phyloP scores from a whole-genome alignment of 805 yeast species.

The Pichia heedii region DNA sequence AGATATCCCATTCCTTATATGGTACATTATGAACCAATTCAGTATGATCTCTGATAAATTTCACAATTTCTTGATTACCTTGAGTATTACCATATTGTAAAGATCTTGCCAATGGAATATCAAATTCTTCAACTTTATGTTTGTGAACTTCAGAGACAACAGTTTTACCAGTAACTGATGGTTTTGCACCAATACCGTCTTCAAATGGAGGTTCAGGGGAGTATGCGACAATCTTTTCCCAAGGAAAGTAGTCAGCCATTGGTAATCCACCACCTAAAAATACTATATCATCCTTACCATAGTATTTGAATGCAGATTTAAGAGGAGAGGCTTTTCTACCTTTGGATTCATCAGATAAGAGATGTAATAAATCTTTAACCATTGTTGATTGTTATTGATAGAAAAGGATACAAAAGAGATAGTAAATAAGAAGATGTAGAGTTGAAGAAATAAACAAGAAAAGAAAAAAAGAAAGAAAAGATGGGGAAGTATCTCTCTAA shows the following conservation, averaged over 20 bases:
- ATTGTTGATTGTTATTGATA: neutral
- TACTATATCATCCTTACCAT: conserved; percentile 62
- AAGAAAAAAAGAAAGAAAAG: too few species aligned
- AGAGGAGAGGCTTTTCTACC: conserved; percentile 71
- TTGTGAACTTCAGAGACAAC: conserved; percentile 28
- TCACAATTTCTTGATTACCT: conserved; percentile 66
- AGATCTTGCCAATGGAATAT: conserved; percentile 72
- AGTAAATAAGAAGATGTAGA: too few species aligned
- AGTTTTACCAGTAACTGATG: conserved; percentile 33
- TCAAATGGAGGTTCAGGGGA: conserved; percentile 75
- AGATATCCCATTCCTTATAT: conserved; percentile 65
- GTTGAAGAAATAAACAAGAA: too few species aligned
- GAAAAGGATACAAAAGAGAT: neutral
- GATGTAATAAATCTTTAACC: conserved; percentile 60
- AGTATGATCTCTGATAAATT: conserved; percentile 72
- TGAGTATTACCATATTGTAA: conserved; percentile 85
- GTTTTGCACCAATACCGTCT: conserved; percentile 64
- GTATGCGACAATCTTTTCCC: conserved; percentile 62
- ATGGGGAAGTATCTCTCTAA: too few species aligned
- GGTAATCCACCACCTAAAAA: conserved; percentile 97
- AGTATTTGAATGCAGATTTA: conserved; percentile 77
- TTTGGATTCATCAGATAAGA: conserved; percentile 68
- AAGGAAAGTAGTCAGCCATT: conserved; percentile 83
- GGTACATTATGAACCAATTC: conserved; percentile 40
- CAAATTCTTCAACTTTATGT: conserved; percentile 38